phyloP scores from a whole-genome alignment of 2,329 filamentous ascomycete genomes.

The Colletotrichum echinochloae region DNA sequence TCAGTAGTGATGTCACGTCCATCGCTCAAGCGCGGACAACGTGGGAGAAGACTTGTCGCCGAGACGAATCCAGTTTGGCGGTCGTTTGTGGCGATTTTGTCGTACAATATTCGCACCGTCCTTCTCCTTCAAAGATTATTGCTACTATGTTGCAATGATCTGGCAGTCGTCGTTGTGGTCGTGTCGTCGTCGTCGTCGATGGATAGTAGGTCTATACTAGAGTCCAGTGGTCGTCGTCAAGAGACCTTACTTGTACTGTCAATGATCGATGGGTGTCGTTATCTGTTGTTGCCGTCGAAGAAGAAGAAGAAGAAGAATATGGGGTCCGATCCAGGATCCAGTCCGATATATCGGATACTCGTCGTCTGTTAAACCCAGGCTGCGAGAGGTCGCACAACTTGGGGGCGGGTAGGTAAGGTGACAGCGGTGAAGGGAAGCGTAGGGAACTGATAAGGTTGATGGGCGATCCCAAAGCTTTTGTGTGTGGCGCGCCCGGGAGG shows the following conservation, averaged over 20 bases:
- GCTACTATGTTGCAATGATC: neutral
- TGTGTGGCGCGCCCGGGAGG: constrained; percentile 40
- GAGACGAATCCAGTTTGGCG: constrained; percentile 36
- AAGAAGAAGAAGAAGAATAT: neutral
- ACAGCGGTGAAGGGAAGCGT: constrained; percentile 22
- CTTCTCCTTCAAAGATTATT: neutral
- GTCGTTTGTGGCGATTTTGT: constrained; percentile 19
- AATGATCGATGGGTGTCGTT: constrained; percentile 1
- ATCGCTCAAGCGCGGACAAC: constrained; percentile 42
- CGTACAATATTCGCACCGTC: neutral
- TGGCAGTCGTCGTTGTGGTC: neutral
- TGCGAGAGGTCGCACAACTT: constrained; percentile 38
- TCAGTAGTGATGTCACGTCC: constrained; percentile 44
- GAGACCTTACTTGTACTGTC: neutral
- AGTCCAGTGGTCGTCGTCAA: constrained; percentile 6
- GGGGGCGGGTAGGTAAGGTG: constrained; percentile 31
- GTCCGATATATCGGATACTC: constrained; percentile 40
- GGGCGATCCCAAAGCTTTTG: constrained; percentile 41
- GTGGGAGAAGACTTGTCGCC: constrained; percentile 34
- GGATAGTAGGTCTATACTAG: neutral
- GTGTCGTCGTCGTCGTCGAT: neutral
- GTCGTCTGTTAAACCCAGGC: constrained; percentile 38
- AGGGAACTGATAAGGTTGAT: constrained; percentile 34
- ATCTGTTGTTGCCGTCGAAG: constrained; percentile 2
- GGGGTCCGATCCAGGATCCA: constrained; percentile 38